phyloP scores from a whole-genome alignment of 148 eudicot species.

The Nepenthes mirabilis region DNA sequence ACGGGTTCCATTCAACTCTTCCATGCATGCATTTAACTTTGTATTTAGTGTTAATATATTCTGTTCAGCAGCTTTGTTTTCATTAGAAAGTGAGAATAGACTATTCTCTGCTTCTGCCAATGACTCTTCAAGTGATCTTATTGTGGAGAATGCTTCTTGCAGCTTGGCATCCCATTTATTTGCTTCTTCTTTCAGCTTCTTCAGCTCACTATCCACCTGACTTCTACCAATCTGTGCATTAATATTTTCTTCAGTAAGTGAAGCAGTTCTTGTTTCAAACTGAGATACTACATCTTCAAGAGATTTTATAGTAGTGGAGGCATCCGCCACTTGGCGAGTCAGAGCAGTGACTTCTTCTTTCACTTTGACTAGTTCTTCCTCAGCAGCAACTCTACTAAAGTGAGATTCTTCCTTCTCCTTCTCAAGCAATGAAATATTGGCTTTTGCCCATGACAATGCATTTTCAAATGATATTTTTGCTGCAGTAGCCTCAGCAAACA shows the following conservation, averaged over 20 bases:
- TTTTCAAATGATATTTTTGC: constrained; percentile 39
- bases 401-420: constrained; percentile 62
- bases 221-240: constrained; percentile 31
- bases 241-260: constrained; percentile 47
- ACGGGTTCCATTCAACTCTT: constrained; percentile 58
- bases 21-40: constrained; percentile 54
- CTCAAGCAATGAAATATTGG: constrained; percentile 25
- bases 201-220: constrained; percentile 42
- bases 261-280: constrained; percentile 35
- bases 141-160: constrained; percentile 33
- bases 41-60: constrained; percentile 42
- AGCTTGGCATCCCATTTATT: constrained; percentile 36
- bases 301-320: constrained; percentile 39
- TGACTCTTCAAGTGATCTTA: constrained; percentile 46
- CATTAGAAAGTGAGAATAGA: constrained; percentile 34
- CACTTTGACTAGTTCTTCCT: constrained; percentile 50
- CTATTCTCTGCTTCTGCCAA: constrained; percentile 38
- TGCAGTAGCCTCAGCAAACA: constrained; percentile 33
- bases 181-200: constrained; percentile 57
- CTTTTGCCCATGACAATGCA: constrained; percentile 53
- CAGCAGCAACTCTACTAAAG: constrained; percentile 31
- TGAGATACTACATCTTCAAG: constrained; percentile 62
- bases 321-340: constrained; percentile 38
- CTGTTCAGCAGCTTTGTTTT: constrained; percentile 44
- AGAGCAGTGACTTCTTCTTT: constrained; percentile 38